Percentiles rank a stretch among this genome's conserved stretches.
These are phyloP conservation scores for Ustilago hordei DNA, from an alignment of 1,284 basidiomycete species.

Conservation along the genomic window DNA sequence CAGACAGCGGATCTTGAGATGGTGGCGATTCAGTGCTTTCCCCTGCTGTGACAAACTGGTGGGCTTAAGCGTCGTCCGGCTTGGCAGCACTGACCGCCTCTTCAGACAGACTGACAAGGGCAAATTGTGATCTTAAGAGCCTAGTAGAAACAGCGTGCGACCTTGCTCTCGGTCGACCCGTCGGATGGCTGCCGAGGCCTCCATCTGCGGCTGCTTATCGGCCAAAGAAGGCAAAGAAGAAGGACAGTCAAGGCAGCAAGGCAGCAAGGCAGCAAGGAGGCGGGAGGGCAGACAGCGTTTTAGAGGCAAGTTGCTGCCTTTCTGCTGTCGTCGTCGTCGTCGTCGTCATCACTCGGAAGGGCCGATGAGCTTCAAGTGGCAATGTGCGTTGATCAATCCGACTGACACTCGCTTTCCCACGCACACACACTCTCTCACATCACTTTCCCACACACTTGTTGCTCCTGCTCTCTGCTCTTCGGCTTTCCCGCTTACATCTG, in stretches of 20 bases:
- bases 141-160: slow-evolving; percentile 17
- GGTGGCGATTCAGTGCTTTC: slow-evolving; percentile 6
- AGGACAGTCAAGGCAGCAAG: no score
- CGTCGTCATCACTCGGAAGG: neutral
- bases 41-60: neutral
- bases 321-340: neutral
- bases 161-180: slow-evolving; percentile 7
- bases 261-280: no score
- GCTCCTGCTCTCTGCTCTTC: neutral
- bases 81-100: slow-evolving; percentile 1
- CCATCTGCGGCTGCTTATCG: slow-evolving; percentile 6
- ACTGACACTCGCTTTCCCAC: neutral
- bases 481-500: neutral
- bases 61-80: slow-evolving; percentile 1
- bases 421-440: neutral
- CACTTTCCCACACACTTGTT: neutral
- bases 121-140: neutral
- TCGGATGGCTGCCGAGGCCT: neutral
- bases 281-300: neutral
- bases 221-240: neutral
- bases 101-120: neutral
- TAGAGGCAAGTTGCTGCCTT: neutral
- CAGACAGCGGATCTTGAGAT: neutral
- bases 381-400: neutral
- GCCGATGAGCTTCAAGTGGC: slow-evolving; percentile 4